Evolutionary conservation across 306 rosid species (phyloP), one percentile per base, ranked within the genome.

Genomic region (Albizia julibrissin): DNA sequence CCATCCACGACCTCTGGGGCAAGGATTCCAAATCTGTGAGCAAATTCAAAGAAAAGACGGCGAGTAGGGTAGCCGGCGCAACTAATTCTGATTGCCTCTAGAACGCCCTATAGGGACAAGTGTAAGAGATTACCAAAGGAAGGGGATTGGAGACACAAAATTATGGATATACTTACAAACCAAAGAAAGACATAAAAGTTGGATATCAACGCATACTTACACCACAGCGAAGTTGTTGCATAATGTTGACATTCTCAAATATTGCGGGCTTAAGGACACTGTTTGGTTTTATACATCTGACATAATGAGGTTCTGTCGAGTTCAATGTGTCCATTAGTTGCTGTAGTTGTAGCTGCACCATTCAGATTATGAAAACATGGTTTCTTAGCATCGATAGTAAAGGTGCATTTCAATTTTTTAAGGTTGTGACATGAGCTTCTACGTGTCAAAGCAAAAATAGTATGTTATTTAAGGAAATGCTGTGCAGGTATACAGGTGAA

Each of bases 201-300:
- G 42, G 46, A 42, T 77, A 83, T 80, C 66, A 80, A 22, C 27
- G 50, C 81, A 76, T 90, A 89, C 99, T 94, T 89, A 96, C 99
- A 83, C 99, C 99, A 90, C 99, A 96, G 21, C 98, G 99, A 80
- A 96, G 92, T 92, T 96, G 99, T 65, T 96, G 99, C 99, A 94
- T 93, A 73, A 96, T 92, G 80, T 96, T 96, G 85, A 81, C 79
- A 71, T 94, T 96, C 91, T 96, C 98, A 74, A 96, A 96, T 78
- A 96, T 69, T 74, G 99, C 98, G 52, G 99, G 99, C 89, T 96
- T 96, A 78, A 94, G 93, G 79, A 89, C 91, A 87, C 94, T 94
- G 88, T 96, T 96, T 80, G 98, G 99, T 88, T 96, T 96, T 78
- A 96, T 97, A 85, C 99, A 96, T 92, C 99, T 92, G 77, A 96